phyloP scores from a whole-genome alignment of 2,329 filamentous ascomycete species.

The Botrytis porri region DNA sequence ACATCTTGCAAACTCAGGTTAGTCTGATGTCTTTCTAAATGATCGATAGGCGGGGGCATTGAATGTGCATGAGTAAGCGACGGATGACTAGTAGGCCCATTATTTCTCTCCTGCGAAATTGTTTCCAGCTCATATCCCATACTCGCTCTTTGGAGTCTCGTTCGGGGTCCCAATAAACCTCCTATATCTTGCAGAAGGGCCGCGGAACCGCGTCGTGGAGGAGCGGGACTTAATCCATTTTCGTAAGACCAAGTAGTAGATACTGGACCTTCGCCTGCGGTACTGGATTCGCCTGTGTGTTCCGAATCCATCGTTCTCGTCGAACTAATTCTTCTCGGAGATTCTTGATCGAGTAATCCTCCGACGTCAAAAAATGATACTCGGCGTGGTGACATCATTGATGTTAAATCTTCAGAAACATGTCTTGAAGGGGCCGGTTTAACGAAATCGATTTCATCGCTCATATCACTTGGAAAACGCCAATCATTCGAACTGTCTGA shows the following conservation, averaged over 20 bases:
- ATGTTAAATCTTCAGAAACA: conserved; percentile 34
- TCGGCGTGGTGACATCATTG: conserved; percentile 49
- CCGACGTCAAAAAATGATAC: conserved; percentile 86
- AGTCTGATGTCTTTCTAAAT: neutral
- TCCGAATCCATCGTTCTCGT: conserved; percentile 33
- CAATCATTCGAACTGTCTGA: conserved; percentile 26
- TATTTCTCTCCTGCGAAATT: conserved; percentile 27
- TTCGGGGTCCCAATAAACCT: conserved; percentile 48
- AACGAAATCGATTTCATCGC: conserved; percentile 45
- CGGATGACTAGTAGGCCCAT: neutral
- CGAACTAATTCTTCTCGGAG: conserved; percentile 28
- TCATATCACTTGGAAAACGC: conserved; percentile 35
- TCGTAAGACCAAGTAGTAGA: conserved; percentile 28
- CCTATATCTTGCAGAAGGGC: conserved; percentile 58
- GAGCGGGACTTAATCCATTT: conserved; percentile 41
- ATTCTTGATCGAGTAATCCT: conserved; percentile 62
- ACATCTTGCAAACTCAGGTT: conserved; percentile 8
- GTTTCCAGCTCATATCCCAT: conserved; percentile 33
- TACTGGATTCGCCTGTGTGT: conserved; percentile 28
- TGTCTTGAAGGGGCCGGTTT: conserved; percentile 30
- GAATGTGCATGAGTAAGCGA: neutral
- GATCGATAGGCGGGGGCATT: neutral
- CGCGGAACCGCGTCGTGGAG: conserved; percentile 53
- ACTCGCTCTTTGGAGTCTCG: conserved; percentile 24
- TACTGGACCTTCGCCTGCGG: conserved; percentile 22